Evolutionary conservation across 495 filamentous ascomycete species (phyloP).

Genomic region (Trichoderma reesei): DNA sequence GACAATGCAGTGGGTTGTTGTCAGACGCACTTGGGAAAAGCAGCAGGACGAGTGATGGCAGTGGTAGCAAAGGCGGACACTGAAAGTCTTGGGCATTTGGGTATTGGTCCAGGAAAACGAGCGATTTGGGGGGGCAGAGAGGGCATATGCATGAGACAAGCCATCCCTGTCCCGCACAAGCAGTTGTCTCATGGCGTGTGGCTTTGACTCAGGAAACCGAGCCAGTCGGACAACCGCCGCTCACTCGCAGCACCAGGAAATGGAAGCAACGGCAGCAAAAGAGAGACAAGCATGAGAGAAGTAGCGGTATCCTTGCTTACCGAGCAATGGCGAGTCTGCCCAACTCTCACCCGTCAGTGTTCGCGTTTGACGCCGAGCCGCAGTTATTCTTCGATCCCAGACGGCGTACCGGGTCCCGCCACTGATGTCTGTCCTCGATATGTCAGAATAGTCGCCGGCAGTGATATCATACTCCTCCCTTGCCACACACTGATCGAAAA

Average conservation of each 20-base stretch:
- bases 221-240: neutral
- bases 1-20: neutral
- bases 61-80: neutral
- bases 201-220: neutral
- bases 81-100: neutral
- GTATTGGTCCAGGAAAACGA: neutral
- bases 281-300: no score
- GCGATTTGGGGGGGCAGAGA: neutral
- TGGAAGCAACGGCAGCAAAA: no score
- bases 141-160: slow-evolving; percentile 2
- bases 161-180: neutral
- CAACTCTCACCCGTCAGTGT: neutral
- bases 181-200: neutral
- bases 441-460: neutral
- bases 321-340: neutral
- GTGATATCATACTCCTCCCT: neutral
- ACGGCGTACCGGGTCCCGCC: neutral
- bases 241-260: neutral
- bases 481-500: neutral
- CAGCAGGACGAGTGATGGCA: no score
- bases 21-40: neutral
- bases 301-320: neutral
- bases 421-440: neutral
- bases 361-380: neutral
- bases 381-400: neutral